phyloP scores from a whole-genome alignment of 2,329 filamentous ascomycete species.

The Ceratocystis smalleyi region DNA sequence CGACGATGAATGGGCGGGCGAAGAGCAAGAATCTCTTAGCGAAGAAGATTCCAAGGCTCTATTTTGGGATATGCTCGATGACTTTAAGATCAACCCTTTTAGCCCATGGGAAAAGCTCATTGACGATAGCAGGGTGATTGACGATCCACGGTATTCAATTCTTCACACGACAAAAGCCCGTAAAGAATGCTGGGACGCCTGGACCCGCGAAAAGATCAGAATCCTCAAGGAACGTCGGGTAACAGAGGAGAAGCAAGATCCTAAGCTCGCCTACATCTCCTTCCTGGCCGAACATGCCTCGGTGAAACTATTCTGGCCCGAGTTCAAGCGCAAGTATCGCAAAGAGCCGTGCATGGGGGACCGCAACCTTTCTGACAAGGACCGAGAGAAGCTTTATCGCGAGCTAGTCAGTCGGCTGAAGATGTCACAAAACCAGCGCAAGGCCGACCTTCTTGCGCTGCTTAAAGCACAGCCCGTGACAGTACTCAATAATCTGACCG shows the following conservation, averaged over 20 bases:
- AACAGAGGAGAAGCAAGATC: constrained; percentile 66
- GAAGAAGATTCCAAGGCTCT: constrained; percentile 61
- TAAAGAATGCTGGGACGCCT: constrained; percentile 69
- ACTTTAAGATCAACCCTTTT: constrained; percentile 70
- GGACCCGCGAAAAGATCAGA: constrained; percentile 64
- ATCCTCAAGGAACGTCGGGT: constrained; percentile 56
- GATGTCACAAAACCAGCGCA: constrained; percentile 48
- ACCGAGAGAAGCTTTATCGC: constrained; percentile 64
- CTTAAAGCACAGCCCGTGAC: constrained; percentile 45
- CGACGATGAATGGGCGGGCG: constrained; percentile 40
- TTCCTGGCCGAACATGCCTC: constrained; percentile 72
- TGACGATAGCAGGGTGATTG: constrained; percentile 64
- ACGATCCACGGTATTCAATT: constrained; percentile 76
- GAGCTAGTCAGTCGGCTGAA: constrained; percentile 56
- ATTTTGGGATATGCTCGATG: constrained; percentile 75
- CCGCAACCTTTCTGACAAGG: constrained; percentile 52
- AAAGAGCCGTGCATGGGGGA: constrained; percentile 71
- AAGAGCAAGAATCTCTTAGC: constrained; percentile 49
- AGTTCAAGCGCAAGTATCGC: constrained; percentile 83
- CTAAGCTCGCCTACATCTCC: constrained; percentile 63
- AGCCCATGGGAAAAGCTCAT: constrained; percentile 82
- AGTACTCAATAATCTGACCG: constrained; percentile 44
- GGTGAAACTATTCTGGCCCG: constrained; percentile 90
- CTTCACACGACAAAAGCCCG: constrained; percentile 67
- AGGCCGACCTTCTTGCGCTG: constrained; percentile 51